These are phyloP conservation scores for Pyrenula aspistea DNA, from an alignment of 495 filamentous ascomycete species.

Conservation along the genomic window DNA sequence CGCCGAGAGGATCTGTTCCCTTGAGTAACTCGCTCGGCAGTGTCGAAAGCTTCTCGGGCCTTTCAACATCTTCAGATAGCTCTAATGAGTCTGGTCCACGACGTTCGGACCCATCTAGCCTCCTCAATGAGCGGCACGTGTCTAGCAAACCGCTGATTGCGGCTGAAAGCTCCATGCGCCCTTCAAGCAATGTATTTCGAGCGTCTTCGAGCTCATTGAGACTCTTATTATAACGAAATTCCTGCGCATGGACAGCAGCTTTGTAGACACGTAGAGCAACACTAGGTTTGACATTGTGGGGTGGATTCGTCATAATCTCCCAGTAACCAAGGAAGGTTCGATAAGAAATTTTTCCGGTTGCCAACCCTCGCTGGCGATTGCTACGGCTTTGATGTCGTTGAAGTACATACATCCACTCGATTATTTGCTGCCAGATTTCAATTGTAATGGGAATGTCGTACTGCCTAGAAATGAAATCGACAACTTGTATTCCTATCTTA, in stretches of 20 bases:
- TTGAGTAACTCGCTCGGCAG: constrained; percentile 8
- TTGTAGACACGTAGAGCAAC: constrained; percentile 39
- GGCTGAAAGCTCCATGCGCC: constrained; percentile 1
- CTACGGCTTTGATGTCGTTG: constrained; percentile 15
- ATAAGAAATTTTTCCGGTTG: constrained; percentile 23
- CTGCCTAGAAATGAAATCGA: constrained; percentile 43
- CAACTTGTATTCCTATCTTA: constrained; percentile 32
- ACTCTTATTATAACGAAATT: constrained; percentile 7
- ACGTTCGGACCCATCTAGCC: too few species aligned
- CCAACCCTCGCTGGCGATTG: constrained; percentile 6
- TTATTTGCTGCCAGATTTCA: constrained; percentile 42
- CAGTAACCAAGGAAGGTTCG: constrained; percentile 32
- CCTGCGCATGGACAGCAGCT: constrained; percentile 18
- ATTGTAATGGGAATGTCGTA: constrained; percentile 38
- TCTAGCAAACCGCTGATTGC: constrained; percentile 15
- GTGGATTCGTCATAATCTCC: constrained; percentile 40
- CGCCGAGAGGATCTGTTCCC: constrained; percentile 4
- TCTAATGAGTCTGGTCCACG: neutral
- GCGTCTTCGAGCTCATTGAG: constrained; percentile 6
- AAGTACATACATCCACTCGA: constrained; percentile 48
- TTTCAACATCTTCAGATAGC: too few species aligned
- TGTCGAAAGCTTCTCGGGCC: too few species aligned
- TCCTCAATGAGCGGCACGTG: neutral
- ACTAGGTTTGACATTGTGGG: constrained; percentile 43
- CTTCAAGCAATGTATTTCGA: constrained; percentile 11